These are phyloP conservation scores for Zasmidium angulare DNA, from an alignment of 2,329 filamentous ascomycete genomes.

Conservation along the genomic window DNA sequence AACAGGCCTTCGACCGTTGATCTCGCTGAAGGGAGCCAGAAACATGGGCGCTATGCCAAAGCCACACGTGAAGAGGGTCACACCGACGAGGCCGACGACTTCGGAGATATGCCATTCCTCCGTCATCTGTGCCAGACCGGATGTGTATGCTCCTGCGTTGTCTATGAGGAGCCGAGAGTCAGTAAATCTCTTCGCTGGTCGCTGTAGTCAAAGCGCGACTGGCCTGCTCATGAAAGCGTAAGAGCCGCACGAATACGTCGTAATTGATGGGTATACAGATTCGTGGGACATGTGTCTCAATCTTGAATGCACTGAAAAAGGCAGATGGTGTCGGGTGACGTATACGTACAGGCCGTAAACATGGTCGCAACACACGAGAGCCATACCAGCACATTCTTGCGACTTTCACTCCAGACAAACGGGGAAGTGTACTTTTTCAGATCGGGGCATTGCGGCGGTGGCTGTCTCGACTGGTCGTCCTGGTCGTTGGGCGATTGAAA, in stretches of 20 bases:
- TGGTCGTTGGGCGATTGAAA: conserved; percentile 24
- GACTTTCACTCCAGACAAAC: conserved; percentile 67
- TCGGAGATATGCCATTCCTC: conserved; percentile 64
- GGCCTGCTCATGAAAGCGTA: no score
- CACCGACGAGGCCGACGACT: conserved; percentile 69
- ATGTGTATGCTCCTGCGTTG: conserved; percentile 76
- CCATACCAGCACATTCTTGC: conserved; percentile 69
- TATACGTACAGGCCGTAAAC: conserved; percentile 57
- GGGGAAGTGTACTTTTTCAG: conserved; percentile 68
- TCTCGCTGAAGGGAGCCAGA: conserved; percentile 76
- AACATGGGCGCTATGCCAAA: conserved; percentile 85
- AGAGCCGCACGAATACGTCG: no score
- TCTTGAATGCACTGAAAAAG: no score
- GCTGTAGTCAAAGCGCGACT: no score
- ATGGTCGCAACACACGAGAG: conserved; percentile 75
- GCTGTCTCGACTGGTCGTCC: conserved; percentile 20
- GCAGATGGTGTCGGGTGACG: no score
- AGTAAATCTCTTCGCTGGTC: no score
- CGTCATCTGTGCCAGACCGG: conserved; percentile 65
- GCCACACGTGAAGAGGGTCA: conserved; percentile 78
- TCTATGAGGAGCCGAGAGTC: conserved; percentile 35
- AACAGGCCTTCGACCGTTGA: conserved; percentile 81
- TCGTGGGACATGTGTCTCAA: no score
- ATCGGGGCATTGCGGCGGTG: conserved; percentile 61
- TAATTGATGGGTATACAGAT: no score